Evolutionary conservation across 192 early-diverging fungal species (phyloP).

Genomic region (Umbelopsis vinacea): DNA sequence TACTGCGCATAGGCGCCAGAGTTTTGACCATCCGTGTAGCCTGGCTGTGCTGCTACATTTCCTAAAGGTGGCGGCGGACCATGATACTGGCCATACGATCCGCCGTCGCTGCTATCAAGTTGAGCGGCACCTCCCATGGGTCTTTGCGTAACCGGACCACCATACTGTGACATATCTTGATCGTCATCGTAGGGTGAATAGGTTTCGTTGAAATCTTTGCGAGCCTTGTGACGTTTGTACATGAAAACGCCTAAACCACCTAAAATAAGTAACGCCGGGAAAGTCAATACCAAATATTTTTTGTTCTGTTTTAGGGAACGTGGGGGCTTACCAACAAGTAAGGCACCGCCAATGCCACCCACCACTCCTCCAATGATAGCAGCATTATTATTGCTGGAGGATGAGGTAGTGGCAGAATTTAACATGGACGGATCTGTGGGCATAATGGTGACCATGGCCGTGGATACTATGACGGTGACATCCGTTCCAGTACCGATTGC

Average conservation of each 20-base stretch:
- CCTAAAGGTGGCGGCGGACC: background rate
- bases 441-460: background rate
- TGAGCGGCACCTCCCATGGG: background rate
- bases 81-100: constrained; percentile 5
- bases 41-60: background rate
- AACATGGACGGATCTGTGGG: background rate
- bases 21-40: background rate
- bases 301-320: too few species aligned
- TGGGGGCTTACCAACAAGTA: background rate
- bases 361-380: constrained; percentile 4
- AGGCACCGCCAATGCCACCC: constrained; percentile 2
- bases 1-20: background rate
- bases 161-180: constrained; percentile 12
- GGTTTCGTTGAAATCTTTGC: constrained; percentile 3
- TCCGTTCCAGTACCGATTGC: constrained; percentile 10
- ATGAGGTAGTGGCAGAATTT: background rate
- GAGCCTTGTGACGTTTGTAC: background rate
- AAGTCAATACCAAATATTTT: background rate
- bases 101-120: constrained; percentile 11
- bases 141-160: constrained; percentile 16
- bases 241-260: constrained; percentile 5
- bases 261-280: background rate
- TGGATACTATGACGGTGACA: constrained; percentile 12
- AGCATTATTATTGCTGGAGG: background rate
- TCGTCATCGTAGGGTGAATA: constrained; percentile 17